Conservation (phyloP, 306 rosid species). For the Prunus davidiana region DNA sequence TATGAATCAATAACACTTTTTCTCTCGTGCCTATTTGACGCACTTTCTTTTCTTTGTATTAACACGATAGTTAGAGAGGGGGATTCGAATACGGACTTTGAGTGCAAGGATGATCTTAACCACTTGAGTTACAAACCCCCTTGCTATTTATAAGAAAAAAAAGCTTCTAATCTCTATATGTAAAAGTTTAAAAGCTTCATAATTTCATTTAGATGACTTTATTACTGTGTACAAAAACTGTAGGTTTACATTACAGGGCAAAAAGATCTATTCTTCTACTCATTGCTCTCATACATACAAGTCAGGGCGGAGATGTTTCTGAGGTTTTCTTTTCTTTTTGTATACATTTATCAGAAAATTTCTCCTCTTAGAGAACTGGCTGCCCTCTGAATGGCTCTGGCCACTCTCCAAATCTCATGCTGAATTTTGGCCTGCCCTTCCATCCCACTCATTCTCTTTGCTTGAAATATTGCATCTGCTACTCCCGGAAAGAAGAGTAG, state of each 20-base stretch:
- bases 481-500: constrained; percentile 78
- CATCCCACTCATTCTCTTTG: constrained; percentile 26
- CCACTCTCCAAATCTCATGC: constrained; percentile 91
- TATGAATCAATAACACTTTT: no score
- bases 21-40: no score
- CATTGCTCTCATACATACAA: not conserved
- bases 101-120: no score
- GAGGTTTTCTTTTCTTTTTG: not conserved
- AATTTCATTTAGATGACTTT: not conserved
- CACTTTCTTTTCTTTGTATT: no score
- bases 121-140: no score
- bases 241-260: not conserved
- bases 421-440: constrained; percentile 44
- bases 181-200: no score
- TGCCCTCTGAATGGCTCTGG: constrained; percentile 80
- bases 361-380: constrained; percentile 69
- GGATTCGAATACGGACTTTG: no score
- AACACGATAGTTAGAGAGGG: no score
- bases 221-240: not conserved
- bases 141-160: no score
- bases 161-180: no score
- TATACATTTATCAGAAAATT: constrained; percentile 32
- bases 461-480: constrained; percentile 57
- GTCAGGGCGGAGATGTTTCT: not conserved
- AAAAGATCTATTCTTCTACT: not conserved